phyloP scores from a whole-genome alignment of 1,284 basidiomycete species.

The Trametes pubescens region DNA sequence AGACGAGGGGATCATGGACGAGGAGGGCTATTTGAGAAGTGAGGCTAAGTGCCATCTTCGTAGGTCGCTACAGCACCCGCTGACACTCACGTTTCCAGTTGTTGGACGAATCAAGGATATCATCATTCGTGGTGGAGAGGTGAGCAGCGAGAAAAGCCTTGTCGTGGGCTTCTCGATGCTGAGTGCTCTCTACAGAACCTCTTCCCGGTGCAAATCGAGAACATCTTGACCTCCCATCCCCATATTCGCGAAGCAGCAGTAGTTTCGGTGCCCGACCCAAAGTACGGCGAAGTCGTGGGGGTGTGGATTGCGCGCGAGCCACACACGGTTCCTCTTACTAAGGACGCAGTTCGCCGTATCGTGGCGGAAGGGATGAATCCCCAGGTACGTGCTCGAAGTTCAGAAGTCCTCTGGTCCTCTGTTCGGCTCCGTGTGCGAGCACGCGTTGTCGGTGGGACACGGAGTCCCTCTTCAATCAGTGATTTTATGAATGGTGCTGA shows the following conservation, averaged over 20 bases:
- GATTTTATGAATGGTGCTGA: neutral
- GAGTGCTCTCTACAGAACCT: constrained; percentile 61
- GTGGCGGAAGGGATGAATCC: constrained; percentile 75
- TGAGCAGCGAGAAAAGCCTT: constrained; percentile 33
- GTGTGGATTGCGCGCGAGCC: constrained; percentile 69
- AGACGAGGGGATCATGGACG: constrained; percentile 84
- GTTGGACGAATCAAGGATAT: constrained; percentile 86
- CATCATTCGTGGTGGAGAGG: constrained; percentile 89
- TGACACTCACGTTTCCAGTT: constrained; percentile 51
- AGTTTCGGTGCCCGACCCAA: constrained; percentile 75
- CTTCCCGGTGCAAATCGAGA: constrained; percentile 88
- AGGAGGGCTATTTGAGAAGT: constrained; percentile 83
- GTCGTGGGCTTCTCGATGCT: neutral
- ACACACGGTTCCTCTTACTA: constrained; percentile 49
- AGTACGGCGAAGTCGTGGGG: constrained; percentile 82
- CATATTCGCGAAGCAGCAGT: constrained; percentile 78
- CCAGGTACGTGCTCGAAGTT: constrained; percentile 56
- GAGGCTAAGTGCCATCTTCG: constrained; percentile 32
- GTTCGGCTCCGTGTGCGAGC: neutral
- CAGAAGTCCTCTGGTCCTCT: neutral
- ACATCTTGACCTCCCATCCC: constrained; percentile 68
- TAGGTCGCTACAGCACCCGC: neutral
- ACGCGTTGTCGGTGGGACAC: neutral
- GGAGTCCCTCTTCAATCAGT: no score
- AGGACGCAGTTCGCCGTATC: constrained; percentile 58